A percentile compares a stretch with the other conserved stretches of the same genome.
These are phyloP conservation scores for Trypanosoma platydactyli DNA, from an alignment of 208 protist species.

Conservation along the genomic window DNA sequence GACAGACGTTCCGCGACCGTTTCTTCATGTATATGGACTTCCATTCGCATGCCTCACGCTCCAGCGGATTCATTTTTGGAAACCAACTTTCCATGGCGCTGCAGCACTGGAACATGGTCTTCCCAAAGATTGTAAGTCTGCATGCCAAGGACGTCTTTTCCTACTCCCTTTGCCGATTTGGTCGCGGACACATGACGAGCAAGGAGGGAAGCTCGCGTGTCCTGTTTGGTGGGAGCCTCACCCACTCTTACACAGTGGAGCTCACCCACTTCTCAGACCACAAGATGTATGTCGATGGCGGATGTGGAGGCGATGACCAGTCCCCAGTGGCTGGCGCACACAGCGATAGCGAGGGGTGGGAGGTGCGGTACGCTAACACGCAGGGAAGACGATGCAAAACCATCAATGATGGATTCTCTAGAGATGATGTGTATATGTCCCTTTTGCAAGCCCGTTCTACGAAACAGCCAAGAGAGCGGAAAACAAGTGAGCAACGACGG, in stretches of 20 bases:
- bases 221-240: conserved; percentile 72
- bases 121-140: conserved; percentile 71
- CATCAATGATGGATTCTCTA: neutral
- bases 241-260: conserved; percentile 87
- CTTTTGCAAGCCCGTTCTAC: too few relatives aligned
- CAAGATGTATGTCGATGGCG: conserved; percentile 57
- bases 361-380: conserved; percentile 16
- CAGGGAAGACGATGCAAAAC: neutral
- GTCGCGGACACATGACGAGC: conserved; percentile 61
- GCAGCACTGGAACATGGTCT: conserved; percentile 88
- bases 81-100: conserved; percentile 76
- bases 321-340: neutral
- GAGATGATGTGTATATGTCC: neutral
- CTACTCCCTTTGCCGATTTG: conserved; percentile 78
- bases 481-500: too few relatives aligned
- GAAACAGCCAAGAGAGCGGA: neutral
- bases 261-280: conserved; percentile 80
- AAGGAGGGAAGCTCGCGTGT: conserved; percentile 86
- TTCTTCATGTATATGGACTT: conserved; percentile 93
- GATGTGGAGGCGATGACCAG: neutral
- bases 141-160: conserved; percentile 72
- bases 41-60: conserved; percentile 92
- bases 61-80: conserved; percentile 91
- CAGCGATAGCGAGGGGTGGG: conserved; percentile 17
- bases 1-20: conserved; percentile 54